Percentiles rank a stretch among this genome's conserved stretches.
Conservation (phyloP, 345 rosid species). For the Gossypium herbaceum region DNA sequence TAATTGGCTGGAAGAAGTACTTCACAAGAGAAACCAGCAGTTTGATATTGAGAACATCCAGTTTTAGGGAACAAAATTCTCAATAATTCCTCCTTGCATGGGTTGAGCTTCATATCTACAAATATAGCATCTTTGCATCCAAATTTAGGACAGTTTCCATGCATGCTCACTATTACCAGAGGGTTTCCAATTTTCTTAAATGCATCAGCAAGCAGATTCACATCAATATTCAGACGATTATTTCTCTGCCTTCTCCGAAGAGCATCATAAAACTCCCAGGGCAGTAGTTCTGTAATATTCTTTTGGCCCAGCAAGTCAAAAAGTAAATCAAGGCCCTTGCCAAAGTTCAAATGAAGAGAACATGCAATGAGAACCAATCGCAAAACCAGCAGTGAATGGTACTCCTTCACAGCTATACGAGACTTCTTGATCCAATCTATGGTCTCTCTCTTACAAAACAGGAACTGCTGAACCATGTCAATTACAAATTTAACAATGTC, state of each 20-base stretch:
- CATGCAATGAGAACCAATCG: slow-evolving; percentile 32
- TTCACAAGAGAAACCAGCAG: neutral
- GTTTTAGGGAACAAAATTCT: slow-evolving; percentile 19
- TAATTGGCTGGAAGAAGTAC: neutral
- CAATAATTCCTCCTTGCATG: slow-evolving; percentile 27
- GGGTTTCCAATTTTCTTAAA: slow-evolving; percentile 28
- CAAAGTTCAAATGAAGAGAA: slow-evolving; percentile 31
- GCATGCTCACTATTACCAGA: slow-evolving; percentile 26
- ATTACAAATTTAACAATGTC: slow-evolving; percentile 7
- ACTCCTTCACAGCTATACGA: neutral
- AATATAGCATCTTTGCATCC: slow-evolving; percentile 19
- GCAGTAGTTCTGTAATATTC: slow-evolving; percentile 18
- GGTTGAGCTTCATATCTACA: slow-evolving; percentile 29
- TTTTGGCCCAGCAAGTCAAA: slow-evolving; percentile 16
- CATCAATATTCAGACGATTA: neutral
- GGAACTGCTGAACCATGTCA: slow-evolving; percentile 8
- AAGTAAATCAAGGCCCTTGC: slow-evolving; percentile 11
- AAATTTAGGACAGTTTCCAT: neutral
- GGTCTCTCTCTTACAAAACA: slow-evolving; percentile 14
- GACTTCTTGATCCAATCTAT: slow-evolving; percentile 28
- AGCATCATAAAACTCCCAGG: slow-evolving; percentile 16
- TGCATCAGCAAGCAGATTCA: slow-evolving; percentile 27
- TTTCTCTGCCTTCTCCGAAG: neutral
- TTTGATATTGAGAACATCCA: neutral
- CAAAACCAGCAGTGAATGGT: slow-evolving; percentile 26